These are phyloP conservation scores for Strobilomyces confusus DNA, from an alignment of 768 basidiomycete species.

Conservation along the genomic window DNA sequence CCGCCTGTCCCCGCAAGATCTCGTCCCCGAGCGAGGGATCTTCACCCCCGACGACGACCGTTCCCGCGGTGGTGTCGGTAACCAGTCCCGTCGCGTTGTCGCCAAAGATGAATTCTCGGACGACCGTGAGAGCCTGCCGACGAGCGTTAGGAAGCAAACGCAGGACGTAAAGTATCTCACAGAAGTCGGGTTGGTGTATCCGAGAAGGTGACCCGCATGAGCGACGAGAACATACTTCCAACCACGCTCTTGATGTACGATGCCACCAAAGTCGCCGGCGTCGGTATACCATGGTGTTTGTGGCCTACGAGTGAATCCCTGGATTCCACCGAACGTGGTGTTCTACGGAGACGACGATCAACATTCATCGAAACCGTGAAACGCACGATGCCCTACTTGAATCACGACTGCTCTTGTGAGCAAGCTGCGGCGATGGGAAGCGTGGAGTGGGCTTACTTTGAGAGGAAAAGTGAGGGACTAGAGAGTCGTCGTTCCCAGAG, in stretches of 20 bases:
- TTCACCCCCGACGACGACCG: conserved; percentile 46
- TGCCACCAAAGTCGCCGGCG: conserved; percentile 52
- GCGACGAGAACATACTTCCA: conserved; percentile 43
- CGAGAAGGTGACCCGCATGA: conserved; percentile 38
- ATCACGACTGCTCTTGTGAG: conserved; percentile 42
- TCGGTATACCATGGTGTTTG: conserved; percentile 65
- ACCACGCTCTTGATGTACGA: conserved; percentile 69
- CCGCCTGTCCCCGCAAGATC: conserved; percentile 50
- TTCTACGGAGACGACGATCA: conserved; percentile 41
- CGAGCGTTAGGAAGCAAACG: not conserved
- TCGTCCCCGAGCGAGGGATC: conserved; percentile 41
- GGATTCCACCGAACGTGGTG: conserved; percentile 76
- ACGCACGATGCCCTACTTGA: conserved; percentile 34
- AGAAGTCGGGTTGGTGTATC: conserved; percentile 31
- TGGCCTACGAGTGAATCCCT: conserved; percentile 67
- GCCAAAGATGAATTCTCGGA: conserved; percentile 67
- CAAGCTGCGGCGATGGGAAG: not conserved
- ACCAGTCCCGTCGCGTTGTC: conserved; percentile 57
- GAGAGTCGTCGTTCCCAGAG: conserved; percentile 66
- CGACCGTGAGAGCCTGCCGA: conserved; percentile 52
- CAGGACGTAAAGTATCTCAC: conserved; percentile 36
- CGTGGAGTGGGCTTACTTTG: conserved; percentile 42
- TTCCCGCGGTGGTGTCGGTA: conserved; percentile 24
- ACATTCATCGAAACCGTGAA: not conserved
- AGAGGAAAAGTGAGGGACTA: conserved; percentile 57